Conservation (phyloP, 176 grass and related monocot species). For the barley (Hordeum vulgare) region MorexV3_pseudomolecules_assembly NC_058522.1:522209901-522210400, state of each 20-base stretch:
- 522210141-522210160: background rate
- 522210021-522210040: no score
- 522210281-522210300: background rate
- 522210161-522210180: background rate
- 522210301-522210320: background rate
- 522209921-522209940: no score
- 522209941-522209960: no score
- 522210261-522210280: background rate
- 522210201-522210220: background rate
- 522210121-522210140: background rate
- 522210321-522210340: background rate
- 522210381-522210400: background rate
- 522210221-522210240: background rate
- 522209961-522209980: no score
- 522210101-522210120: background rate
- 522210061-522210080: background rate
- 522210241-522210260: slow-evolving; percentile 4
- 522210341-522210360: background rate
- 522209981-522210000: no score
- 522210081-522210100: background rate
- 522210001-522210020: no score
- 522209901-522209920: no score
- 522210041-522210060: no score
- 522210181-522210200: background rate
- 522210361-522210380: background rate